Percentiles rank a stretch among this genome's conserved stretches.
phyloP scores from a whole-genome alignment of 2,329 filamentous ascomycete species.

The Penicillium expansum region DNA sequence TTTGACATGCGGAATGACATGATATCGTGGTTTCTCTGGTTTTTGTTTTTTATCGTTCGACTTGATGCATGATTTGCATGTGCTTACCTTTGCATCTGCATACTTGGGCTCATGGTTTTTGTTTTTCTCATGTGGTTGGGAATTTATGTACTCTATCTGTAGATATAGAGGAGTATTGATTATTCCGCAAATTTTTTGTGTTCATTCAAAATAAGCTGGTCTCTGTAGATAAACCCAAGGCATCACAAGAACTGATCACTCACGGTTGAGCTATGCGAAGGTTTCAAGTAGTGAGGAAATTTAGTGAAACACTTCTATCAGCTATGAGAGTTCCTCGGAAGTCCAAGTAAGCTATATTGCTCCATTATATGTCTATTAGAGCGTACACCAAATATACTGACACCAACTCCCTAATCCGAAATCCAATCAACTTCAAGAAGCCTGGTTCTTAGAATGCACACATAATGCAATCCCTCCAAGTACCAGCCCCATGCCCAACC shows the following conservation, averaged over 20 bases:
- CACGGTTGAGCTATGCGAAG: too few species aligned
- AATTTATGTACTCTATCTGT: slow-evolving; percentile 7
- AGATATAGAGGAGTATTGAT: slow-evolving; percentile 4
- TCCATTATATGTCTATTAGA: neutral
- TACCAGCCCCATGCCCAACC: slow-evolving; percentile 76
- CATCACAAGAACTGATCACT: too few species aligned
- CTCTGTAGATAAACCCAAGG: neutral
- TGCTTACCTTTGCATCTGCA: neutral
- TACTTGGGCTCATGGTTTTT: neutral
- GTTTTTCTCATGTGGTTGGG: neutral
- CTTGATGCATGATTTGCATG: slow-evolving; percentile 8
- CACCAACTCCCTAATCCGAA: neutral
- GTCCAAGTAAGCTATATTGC: neutral
- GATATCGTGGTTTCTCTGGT: slow-evolving; percentile 9
- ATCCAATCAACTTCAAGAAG: slow-evolving; percentile 1
- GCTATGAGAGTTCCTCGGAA: neutral
- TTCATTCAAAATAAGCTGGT: neutral
- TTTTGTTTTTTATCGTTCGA: neutral
- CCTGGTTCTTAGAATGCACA: slow-evolving; percentile 58
- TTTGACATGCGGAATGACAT: slow-evolving; percentile 12
- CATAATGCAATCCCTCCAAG: slow-evolving; percentile 78
- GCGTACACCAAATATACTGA: neutral
- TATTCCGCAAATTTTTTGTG: neutral
- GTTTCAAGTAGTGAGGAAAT: neutral
- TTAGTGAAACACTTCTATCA: neutral